Percentiles rank a stretch among this genome's conserved stretches.
phyloP scores from a whole-genome alignment of 345 rosid species.

The Odontarrhena argentea region DNA sequence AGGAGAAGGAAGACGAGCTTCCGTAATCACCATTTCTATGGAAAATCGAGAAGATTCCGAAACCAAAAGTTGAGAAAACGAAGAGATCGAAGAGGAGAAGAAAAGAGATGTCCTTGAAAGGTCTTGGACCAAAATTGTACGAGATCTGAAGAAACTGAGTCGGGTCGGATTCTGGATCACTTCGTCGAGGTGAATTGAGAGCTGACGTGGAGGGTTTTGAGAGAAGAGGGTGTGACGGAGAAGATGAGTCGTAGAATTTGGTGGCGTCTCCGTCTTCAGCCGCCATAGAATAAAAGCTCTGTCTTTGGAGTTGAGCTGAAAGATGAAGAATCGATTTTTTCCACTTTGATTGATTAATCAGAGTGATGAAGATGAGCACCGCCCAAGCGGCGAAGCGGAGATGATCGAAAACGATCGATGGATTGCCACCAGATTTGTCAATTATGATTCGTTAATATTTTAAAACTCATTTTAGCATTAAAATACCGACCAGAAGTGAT shows the following conservation, averaged over 20 bases:
- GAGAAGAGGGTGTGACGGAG: slow-evolving; percentile 72
- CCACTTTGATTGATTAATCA: slow-evolving; percentile 4
- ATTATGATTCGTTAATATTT: slow-evolving; percentile 1
- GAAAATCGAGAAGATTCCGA: slow-evolving; percentile 74
- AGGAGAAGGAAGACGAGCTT: slow-evolving; percentile 56
- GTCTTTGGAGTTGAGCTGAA: slow-evolving; percentile 21
- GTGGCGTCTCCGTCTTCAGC: slow-evolving; percentile 54
- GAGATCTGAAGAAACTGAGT: slow-evolving; percentile 88
- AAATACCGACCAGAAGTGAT: slow-evolving; percentile 1
- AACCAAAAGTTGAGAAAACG: slow-evolving; percentile 64
- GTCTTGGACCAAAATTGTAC: slow-evolving; percentile 68
- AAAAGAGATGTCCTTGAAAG: slow-evolving; percentile 76
- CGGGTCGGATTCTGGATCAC: slow-evolving; percentile 57
- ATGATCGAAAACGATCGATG: slow-evolving; percentile 8
- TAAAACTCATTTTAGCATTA: not conserved
- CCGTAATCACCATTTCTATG: slow-evolving; percentile 57
- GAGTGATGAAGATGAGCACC: slow-evolving; percentile 22
- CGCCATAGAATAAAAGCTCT: slow-evolving; percentile 51
- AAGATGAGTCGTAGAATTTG: slow-evolving; percentile 52
- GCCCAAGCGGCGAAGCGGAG: slow-evolving; percentile 42
- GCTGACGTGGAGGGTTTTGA: slow-evolving; percentile 53
- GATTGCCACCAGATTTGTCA: slow-evolving; percentile 13
- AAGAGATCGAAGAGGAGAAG: slow-evolving; percentile 66
- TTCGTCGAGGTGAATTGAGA: slow-evolving; percentile 43
- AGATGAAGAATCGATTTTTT: not conserved